Base-by-base conservation (phyloP, 2,329 filamentous ascomycete genomes). In the Pyrenochaeta sp. region DNA sequence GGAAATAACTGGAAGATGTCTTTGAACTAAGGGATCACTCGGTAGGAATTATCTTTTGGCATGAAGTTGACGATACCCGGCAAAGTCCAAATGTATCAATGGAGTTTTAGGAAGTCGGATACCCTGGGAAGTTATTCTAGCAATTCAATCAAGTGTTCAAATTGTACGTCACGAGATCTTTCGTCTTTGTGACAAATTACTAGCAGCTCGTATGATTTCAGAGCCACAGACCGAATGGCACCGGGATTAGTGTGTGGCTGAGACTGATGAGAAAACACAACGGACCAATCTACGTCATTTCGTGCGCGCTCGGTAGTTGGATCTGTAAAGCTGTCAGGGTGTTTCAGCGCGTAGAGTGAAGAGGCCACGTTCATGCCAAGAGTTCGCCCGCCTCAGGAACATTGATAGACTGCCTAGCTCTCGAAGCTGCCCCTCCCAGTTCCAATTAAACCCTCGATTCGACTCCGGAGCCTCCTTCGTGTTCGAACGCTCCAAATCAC, bases 311-410 rank as follows among this genome's bases (percentile, higher is more conserved):
- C 27, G 18, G 19, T 41, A n/a, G 23, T 42, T 59, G 47, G 56
- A 61, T 62, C 61, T 56, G 58, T 63, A 62, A 63, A 43, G 45
- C 23, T 36, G 40, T 44, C 41, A 44, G 44, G 46, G 20, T 6
- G 40, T 45, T 51, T 51, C 57, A 63, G 53, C 43, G 45, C 34
- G 29, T n/a, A n/a, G n/a, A n/a, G 24, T 35, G 40, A 41, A 66
- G 51, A 65, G 61, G 64, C 50, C 64, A 67, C 61, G 53, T 65
- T 58, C 31, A 30, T 28, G 61, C 65, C 58, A 67, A 67, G 62
- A 53, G 46, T 41, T 52, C 51, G 51, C 55, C n/a, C 53, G 30
- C 48, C 44, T 41, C 55, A 35, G 41, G 42, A 48, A 48, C 47
- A n/a, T 35, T 48, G 44, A 52, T 44, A 51, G 46, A 39, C 43